A percentile compares a stretch with the other conserved stretches of the same genome.
Evolutionary conservation across 2,329 filamentous ascomycete species (phyloP).

Genomic region (Exophiala spinifera): DNA sequence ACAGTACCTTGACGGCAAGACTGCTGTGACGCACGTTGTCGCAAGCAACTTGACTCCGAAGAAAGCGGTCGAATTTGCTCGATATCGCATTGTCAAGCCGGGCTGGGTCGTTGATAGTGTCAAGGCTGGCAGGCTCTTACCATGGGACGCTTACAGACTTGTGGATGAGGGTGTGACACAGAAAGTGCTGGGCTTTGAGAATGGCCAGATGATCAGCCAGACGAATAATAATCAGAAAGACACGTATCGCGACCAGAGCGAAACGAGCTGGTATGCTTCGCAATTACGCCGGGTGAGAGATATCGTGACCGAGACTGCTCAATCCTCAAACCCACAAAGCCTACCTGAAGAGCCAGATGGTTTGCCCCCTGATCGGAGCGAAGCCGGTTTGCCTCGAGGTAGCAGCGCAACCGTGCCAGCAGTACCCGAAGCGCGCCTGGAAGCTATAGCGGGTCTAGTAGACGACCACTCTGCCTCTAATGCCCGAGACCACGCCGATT

Average conservation of each 20-base stretch:
- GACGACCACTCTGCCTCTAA: too few species aligned
- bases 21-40: conserved; percentile 92
- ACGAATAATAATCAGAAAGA: conserved; percentile 57
- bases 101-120: conserved; percentile 93
- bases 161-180: conserved; percentile 81
- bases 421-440: too few species aligned
- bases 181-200: conserved; percentile 65
- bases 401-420: too few species aligned
- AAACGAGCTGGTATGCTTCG: conserved; percentile 75
- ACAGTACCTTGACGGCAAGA: conserved; percentile 93
- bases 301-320: neutral
- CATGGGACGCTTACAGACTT: conserved; percentile 82
- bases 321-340: neutral
- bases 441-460: too few species aligned
- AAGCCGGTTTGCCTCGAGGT: too few species aligned
- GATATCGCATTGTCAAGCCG: conserved; percentile 89
- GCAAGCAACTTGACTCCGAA: conserved; percentile 87
- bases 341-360: neutral
- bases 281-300: conserved; percentile 51
- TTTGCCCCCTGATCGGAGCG: neutral
- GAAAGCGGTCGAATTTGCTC: conserved; percentile 82
- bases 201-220: conserved; percentile 65
- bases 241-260: conserved; percentile 77
- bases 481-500: neutral
- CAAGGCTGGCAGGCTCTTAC: conserved; percentile 71